Base-by-base conservation (phyloP, 2,329 filamentous ascomycete genomes). In the Pseudogymnoascus sp. region DNA sequence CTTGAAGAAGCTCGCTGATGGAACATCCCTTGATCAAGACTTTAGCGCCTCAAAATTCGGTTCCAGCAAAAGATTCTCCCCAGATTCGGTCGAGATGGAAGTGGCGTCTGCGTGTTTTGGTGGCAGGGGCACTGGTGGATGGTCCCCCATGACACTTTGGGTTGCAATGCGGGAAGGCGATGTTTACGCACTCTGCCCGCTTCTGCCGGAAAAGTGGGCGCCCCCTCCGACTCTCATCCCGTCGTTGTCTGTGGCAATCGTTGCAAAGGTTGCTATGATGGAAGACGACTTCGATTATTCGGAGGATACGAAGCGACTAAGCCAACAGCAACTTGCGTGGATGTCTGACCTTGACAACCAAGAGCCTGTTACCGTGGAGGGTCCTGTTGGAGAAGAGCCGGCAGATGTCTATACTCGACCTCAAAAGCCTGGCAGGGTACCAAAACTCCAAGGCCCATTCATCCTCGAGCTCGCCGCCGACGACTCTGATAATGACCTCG, bases 81-180 rank as follows among this genome's bases (percentile, higher is more conserved):
- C 92, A 0, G 93, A 97, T 73, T 85, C 85, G 1, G 88, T 96
- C 64, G 93, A 97, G 72, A 96, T 99, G 88, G 90, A 97, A 71
- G 91, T 96, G 21, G 91, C 92, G 3, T 88, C 93, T 1, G 92
- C 93, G 60, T 90, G 87, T 72, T 99, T 99, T 77, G 80, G 82
- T 37, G 79, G 78, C 11, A 80, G 81, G 66, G 80, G 80, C 37
- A 83, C 84, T 5, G 93, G 92, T 12, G 92, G 92, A 61, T 99
- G 95, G 95, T 90, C 92, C 6, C 86, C 93, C 8, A 97, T 97
- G 90, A 97, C 95, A 0, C 80, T 99, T 9, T 99, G 93, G 91
- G 79, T 97, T 60, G 92, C 93, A n/a, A 99, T 97, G 89, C 86
- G 86, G 38, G 89, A 91, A 64, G 95, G 95, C 3, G 93, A 97